A percentile compares a stretch with the other conserved stretches of the same genome.
phyloP scores from a whole-genome alignment of 176 grass and related monocot genomes.

The Cenchrus americanus region DNA sequence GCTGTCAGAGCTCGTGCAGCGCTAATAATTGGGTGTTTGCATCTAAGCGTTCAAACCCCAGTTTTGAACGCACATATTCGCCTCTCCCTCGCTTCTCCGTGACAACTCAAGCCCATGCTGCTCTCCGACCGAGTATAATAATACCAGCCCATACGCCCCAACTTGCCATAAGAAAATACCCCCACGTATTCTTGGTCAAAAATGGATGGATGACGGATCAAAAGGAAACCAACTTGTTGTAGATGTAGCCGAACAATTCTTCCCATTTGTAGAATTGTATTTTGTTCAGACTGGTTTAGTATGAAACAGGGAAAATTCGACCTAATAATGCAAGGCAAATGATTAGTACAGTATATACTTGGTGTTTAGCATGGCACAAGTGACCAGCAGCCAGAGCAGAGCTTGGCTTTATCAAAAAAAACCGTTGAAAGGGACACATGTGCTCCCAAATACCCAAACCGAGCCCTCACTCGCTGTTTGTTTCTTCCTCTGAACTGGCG shows the following conservation, averaged over 20 bases:
- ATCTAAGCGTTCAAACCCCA: conserved; percentile 17
- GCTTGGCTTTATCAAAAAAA: conserved; percentile 38
- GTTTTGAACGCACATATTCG: conserved; percentile 25
- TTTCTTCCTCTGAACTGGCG: background rate
- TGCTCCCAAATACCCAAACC: conserved; percentile 24
- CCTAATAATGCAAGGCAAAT: conserved; percentile 10
- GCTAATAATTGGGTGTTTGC: conserved; percentile 38
- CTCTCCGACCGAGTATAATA: conserved; percentile 28
- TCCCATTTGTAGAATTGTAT: background rate
- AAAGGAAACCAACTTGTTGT: background rate
- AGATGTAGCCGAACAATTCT: background rate
- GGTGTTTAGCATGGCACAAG: background rate
- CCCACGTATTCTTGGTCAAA: conserved; percentile 32
- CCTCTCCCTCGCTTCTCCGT: background rate
- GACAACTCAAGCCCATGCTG: conserved; percentile 24
- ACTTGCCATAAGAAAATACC: background rate
- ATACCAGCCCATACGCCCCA: background rate
- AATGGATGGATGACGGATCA: background rate
- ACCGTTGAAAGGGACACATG: conserved; percentile 33
- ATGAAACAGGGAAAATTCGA: background rate
- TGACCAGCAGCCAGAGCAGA: background rate
- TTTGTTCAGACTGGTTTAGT: background rate
- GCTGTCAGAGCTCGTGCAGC: conserved; percentile 34
- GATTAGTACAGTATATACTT: background rate
- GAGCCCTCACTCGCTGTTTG: background rate